Evolutionary conservation across 108 stramenopile genomes (phyloP).

Genomic region (Nitzschia inconspicua): DNA sequence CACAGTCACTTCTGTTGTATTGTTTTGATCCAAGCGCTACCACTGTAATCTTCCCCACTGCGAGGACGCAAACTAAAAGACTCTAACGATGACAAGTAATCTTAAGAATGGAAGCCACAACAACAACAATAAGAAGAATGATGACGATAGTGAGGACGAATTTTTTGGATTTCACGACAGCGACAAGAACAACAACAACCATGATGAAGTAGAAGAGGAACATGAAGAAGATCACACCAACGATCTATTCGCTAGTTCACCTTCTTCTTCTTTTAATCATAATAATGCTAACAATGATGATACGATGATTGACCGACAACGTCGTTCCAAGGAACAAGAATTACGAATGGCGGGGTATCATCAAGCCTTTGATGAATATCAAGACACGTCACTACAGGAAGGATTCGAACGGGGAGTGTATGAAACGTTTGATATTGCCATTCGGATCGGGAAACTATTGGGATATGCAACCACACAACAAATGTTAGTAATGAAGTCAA

Average conservation of each 20-base stretch:
- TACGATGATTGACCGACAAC: too few relatives aligned
- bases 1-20: too few relatives aligned
- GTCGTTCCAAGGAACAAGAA: constrained; percentile 8
- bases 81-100: background rate
- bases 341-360: constrained; percentile 43
- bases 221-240: too few relatives aligned
- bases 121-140: background rate
- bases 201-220: background rate
- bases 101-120: background rate
- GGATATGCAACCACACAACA: constrained; percentile 17
- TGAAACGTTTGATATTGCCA: constrained; percentile 43
- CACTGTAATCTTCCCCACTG: too few relatives aligned
- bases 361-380: constrained; percentile 61
- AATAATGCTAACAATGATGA: too few relatives aligned
- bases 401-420: constrained; percentile 75
- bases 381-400: constrained; percentile 67
- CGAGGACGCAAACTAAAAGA: too few relatives aligned
- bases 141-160: constrained; percentile 24
- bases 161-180: constrained; percentile 27
- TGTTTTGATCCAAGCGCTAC: too few relatives aligned
- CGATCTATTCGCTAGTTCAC: too few relatives aligned
- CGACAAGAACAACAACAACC: constrained; percentile 3
- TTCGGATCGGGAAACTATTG: constrained; percentile 43
- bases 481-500: background rate
- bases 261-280: too few relatives aligned